Percentiles rank a stretch among this genome's conserved stretches.
These are phyloP conservation scores for Ramaria rubella DNA, from an alignment of 768 basidiomycete species.

Conservation along the genomic window DNA sequence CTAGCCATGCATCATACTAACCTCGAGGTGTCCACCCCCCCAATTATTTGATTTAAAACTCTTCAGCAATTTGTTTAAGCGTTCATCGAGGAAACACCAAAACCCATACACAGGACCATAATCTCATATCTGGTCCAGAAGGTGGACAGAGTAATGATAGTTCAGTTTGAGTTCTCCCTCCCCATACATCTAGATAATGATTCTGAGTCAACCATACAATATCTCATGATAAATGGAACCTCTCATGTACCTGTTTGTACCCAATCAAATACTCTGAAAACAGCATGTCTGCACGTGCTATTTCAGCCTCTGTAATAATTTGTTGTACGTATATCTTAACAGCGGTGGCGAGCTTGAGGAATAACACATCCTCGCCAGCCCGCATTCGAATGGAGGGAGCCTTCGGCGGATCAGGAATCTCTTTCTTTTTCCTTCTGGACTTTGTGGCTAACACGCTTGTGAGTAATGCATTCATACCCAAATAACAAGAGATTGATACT, in stretches of 20 bases:
- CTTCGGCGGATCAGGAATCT: not conserved
- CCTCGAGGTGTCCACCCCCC: slow-evolving; percentile 25
- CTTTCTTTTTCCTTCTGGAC: not conserved
- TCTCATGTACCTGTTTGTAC: slow-evolving; percentile 9
- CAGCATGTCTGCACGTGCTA: not conserved
- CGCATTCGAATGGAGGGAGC: not conserved
- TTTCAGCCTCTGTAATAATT: not conserved
- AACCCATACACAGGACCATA: no score
- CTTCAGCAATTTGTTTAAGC: slow-evolving; percentile 32
- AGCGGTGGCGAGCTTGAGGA: not conserved
- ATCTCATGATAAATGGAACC: not conserved
- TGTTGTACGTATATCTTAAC: not conserved
- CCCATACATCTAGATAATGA: slow-evolving; percentile 26
- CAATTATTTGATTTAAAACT: slow-evolving; percentile 28
- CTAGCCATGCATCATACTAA: slow-evolving; percentile 27
- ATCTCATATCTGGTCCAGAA: slow-evolving; percentile 21
- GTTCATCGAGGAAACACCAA: slow-evolving; percentile 33
- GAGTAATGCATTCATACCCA: not conserved
- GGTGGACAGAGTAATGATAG: slow-evolving; percentile 32
- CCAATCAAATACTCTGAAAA: slow-evolving; percentile 4
- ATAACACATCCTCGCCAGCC: not conserved
- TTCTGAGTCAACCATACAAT: not conserved
- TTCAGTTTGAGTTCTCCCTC: slow-evolving; percentile 28
- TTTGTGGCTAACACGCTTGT: not conserved
- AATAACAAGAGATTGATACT: not conserved